Evolutionary conservation across 2,329 filamentous ascomycete species (phyloP), one percentile per base, ranked within the genome.

Genomic region (Pseudogymnoascus sp.): DNA sequence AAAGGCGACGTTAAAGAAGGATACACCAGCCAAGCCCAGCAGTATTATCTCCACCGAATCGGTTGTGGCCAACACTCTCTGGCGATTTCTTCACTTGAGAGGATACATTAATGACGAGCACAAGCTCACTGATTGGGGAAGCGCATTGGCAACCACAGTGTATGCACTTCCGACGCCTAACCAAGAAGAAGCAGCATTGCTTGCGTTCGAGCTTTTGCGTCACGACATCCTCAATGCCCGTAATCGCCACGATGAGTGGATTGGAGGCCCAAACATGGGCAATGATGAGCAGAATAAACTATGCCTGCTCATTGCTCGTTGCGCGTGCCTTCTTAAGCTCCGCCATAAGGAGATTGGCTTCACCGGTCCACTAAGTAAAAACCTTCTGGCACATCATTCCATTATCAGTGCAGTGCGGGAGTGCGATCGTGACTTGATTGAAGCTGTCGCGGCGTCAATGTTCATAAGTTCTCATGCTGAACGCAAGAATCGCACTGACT

Each of bases 321-420:
- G 92, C 65, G 90, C 92, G 12, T 92, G 90, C 61, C 80, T 97
- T 63, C 84, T 92, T 60, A 91, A 89, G 71, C 80, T 97, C 65
- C 85, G 87, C 33, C 94, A 99, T 73, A 84, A 90, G 68, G 82
- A 84, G 3, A 92, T 93, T 68, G 94, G 94, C 30, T 99, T 97
- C 75, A 97, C 93, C 1, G 94, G 94, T 0, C 93, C 94, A 1
- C 82, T 99, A 1, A 96, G 92, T 79, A 88, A 94, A 74, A 92
- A 93, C 67, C 81, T 97, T 60, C 81, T 99, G 42, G 87, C 86
- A 25, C 99, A 92, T 78, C 89, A 91, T 64, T 92, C 91, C 1
- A 81, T 97, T 63, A 86, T 91, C 41, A 88, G 88, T 2, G 85
- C 90, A 41, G 87, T 97, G 23, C 88, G 92, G 39, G 85, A 88